Evolutionary conservation across 2,329 filamentous ascomycete species (phyloP).

Genomic region (Talaromyces atroroseus): DNA sequence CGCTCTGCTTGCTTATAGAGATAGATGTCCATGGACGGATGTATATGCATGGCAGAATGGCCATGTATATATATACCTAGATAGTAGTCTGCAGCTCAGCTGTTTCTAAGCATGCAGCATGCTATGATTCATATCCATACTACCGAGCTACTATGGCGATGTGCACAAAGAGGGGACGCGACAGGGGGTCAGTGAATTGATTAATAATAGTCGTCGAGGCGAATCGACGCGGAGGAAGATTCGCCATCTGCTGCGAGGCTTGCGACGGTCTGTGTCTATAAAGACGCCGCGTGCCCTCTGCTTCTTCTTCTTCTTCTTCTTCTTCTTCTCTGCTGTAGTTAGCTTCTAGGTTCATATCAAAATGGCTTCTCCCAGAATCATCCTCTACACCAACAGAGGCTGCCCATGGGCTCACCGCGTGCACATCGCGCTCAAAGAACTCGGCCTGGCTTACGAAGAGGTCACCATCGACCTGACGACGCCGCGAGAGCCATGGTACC

Average conservation of each 20-base stretch:
- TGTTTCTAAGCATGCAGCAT: too few relatives aligned
- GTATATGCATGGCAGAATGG: too few relatives aligned
- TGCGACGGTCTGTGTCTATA: not conserved
- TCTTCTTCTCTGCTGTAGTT: too few relatives aligned
- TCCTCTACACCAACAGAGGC: constrained; percentile 62
- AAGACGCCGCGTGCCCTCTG: not conserved
- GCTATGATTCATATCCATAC: too few relatives aligned
- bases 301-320: not conserved
- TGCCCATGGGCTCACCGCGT: constrained; percentile 74
- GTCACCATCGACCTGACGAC: constrained; percentile 65
- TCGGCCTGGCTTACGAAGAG: constrained; percentile 61
- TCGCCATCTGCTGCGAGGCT: not conserved
- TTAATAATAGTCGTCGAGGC: not conserved
- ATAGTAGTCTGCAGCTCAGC: too few relatives aligned
- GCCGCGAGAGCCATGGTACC: constrained; percentile 67
- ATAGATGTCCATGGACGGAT: too few relatives aligned
- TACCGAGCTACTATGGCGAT: too few relatives aligned
- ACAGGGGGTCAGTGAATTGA: too few relatives aligned
- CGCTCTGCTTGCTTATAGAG: too few relatives aligned
- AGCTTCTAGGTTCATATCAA: not conserved
- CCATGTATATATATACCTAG: too few relatives aligned
- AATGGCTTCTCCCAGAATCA: constrained; percentile 48
- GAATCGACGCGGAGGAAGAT: not conserved
- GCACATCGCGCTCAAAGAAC: constrained; percentile 64
- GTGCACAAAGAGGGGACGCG: too few relatives aligned